Evolutionary conservation across 1,139 yeast species (phyloP).

Genomic region (Yamadazyma blattariae): DNA sequence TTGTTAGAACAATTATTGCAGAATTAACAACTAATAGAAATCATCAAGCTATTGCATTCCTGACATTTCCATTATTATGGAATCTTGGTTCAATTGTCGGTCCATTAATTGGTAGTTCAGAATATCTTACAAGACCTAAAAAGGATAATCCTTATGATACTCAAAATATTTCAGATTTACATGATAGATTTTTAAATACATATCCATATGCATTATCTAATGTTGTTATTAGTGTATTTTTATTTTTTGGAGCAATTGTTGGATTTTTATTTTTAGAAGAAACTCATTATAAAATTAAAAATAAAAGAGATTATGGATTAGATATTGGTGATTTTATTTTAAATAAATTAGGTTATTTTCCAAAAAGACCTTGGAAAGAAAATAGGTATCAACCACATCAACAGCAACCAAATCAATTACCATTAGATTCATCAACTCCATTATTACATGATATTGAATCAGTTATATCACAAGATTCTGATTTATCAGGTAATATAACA

Average conservation of each 20-base stretch:
- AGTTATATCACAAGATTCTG: conserved; percentile 5
- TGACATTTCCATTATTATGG: conserved; percentile 58
- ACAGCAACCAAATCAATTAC: too few relatives aligned
- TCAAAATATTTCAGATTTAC: not conserved
- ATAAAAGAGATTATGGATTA: conserved; percentile 48
- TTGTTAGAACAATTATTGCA: conserved; percentile 57
- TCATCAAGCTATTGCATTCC: conserved; percentile 62
- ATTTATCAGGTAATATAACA: not conserved
- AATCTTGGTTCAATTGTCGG: conserved; percentile 49
- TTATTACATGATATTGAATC: conserved; percentile 6
- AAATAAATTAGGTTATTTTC: conserved; percentile 26
- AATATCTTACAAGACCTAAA: conserved; percentile 29
- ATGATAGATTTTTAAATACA: conserved; percentile 10
- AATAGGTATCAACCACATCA: too few relatives aligned
- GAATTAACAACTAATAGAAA: conserved; percentile 54
- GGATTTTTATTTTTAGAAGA: conserved; percentile 60
- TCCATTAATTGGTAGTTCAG: conserved; percentile 55
- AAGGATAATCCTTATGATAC: conserved; percentile 4
- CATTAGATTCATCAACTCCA: not conserved
- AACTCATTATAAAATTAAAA: conserved; percentile 45
- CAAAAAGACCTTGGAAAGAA: conserved; percentile 18
- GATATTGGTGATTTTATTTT: conserved; percentile 50
- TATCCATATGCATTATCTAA: conserved; percentile 64
- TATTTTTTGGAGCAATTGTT: conserved; percentile 35
- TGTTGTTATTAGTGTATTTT: conserved; percentile 46